Conservation (phyloP, 176 grass and related monocot species). For the Leersia perrieri region DNA sequence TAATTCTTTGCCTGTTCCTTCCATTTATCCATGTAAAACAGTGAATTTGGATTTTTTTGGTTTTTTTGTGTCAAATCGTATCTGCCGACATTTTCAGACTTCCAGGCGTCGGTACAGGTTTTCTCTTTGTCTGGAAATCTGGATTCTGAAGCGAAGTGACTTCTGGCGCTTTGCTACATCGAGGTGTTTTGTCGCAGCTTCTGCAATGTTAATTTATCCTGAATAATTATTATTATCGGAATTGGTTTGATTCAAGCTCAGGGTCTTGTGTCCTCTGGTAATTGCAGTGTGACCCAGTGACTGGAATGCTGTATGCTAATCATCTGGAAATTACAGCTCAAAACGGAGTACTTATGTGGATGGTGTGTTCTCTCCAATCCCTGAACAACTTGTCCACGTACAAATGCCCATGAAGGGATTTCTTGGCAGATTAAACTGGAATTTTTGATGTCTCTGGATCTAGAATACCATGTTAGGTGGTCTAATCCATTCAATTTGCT, state of each 20-base stretch:
- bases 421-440: neutral
- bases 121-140: neutral
- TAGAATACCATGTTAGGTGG: slow-evolving; percentile 26
- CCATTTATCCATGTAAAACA: slow-evolving; percentile 40
- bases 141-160: neutral
- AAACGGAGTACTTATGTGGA: no score
- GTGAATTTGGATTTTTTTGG: neutral
- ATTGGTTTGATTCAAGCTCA: neutral
- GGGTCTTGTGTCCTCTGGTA: neutral
- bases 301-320: no score
- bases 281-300: neutral
- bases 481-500: neutral
- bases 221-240: neutral
- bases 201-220: neutral
- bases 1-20: slow-evolving; percentile 31
- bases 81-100: no score
- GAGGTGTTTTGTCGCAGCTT: neutral
- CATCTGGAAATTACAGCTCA: no score
- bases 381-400: no score
- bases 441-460: neutral
- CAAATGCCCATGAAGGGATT: neutral
- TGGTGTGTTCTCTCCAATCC: no score
- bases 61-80: neutral
- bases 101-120: neutral
- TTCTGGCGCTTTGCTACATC: no score